Evolutionary conservation across 225 moss, liverwort and hornwort species (phyloP).

Genomic region (Polytrichum commune): DNA sequence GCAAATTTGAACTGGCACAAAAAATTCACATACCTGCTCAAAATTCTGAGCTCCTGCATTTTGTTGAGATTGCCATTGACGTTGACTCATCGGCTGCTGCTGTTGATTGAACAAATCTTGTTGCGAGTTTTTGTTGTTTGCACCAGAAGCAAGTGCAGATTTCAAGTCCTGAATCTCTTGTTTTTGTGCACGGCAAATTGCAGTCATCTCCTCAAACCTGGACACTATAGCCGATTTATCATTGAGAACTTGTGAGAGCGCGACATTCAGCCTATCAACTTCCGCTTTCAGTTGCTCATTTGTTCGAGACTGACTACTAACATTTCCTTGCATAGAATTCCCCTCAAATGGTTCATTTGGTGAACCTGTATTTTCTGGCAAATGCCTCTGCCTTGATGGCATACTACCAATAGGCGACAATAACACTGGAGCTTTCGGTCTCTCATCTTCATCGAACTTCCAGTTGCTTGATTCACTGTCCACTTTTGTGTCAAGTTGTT

Average conservation of each 20-base stretch:
- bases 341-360: slow-evolving; percentile 67
- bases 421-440: slow-evolving; percentile 27
- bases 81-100: slow-evolving; percentile 22
- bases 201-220: slow-evolving; percentile 74
- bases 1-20: no score
- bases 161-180: slow-evolving; percentile 88
- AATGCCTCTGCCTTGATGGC: slow-evolving; percentile 30
- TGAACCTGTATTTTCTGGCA: slow-evolving; percentile 35
- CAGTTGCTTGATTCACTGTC: slow-evolving; percentile 32
- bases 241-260: slow-evolving; percentile 58
- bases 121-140: slow-evolving; percentile 15
- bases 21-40: slow-evolving; percentile 72
- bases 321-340: slow-evolving; percentile 28
- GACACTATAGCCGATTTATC: slow-evolving; percentile 66
- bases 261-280: slow-evolving; percentile 63
- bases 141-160: slow-evolving; percentile 35
- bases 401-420: background rate
- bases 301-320: slow-evolving; percentile 22
- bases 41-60: slow-evolving; percentile 44
- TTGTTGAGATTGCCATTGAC: no score
- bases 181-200: slow-evolving; percentile 83
- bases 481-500: slow-evolving; percentile 60
- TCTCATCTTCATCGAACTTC: slow-evolving; percentile 57
- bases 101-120: slow-evolving; percentile 16
- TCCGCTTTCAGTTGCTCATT: slow-evolving; percentile 61